Percentiles rank a stretch among this genome's conserved stretches.
Conservation (phyloP, 169 alveolate species). For the Sarcocystis neurona region DNA sequence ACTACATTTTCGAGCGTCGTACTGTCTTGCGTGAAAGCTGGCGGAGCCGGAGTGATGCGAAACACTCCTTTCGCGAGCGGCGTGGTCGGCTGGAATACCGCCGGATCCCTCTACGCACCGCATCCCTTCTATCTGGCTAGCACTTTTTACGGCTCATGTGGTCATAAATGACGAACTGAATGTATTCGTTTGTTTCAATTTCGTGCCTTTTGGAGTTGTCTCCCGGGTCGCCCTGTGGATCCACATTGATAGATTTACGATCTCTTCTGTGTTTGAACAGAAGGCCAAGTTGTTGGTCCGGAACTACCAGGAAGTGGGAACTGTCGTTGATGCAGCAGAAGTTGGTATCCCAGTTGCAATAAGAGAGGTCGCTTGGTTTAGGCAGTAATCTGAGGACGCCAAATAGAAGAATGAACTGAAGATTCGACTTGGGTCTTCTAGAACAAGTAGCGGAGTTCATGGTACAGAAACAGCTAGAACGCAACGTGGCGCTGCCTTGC, state of each 20-base stretch:
- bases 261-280: constrained; percentile 90
- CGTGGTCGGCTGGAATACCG: no score
- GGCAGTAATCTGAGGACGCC: constrained; percentile 70
- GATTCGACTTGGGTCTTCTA: no score
- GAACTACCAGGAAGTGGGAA: constrained; percentile 90
- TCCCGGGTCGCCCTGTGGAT: constrained; percentile 85
- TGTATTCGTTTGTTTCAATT: constrained; percentile 75
- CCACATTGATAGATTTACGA: constrained; percentile 88
- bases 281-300: constrained; percentile 85
- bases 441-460: no score
- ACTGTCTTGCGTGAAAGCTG: no score
- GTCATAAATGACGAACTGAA: constrained; percentile 82
- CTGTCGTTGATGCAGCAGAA: constrained; percentile 84
- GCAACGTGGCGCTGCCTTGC: no score
- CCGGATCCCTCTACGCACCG: no score
- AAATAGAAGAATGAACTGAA: background rate
- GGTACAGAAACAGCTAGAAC: no score
- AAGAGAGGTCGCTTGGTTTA: constrained; percentile 84
- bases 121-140: no score
- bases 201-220: constrained; percentile 85
- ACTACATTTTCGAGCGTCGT: no score
- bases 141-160: constrained; percentile 81
- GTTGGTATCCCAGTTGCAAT: constrained; percentile 89
- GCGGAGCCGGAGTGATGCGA: no score
- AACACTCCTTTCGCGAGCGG: no score